These are phyloP conservation scores for Hypoxylon subgilvum DNA, from an alignment of 495 filamentous ascomycete species.

Conservation along the genomic window DNA sequence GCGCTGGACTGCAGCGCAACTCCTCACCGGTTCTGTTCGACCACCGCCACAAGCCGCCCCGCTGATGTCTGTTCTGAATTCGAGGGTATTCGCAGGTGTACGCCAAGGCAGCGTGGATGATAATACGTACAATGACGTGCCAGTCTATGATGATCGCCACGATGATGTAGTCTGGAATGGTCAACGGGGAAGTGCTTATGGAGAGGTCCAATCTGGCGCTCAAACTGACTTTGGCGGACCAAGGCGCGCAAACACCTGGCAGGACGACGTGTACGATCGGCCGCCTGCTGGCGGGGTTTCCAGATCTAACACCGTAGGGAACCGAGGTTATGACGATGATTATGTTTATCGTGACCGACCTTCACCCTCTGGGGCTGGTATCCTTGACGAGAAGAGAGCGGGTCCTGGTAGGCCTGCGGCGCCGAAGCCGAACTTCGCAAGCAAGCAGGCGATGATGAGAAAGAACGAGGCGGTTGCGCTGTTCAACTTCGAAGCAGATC, in stretches of 20 bases:
- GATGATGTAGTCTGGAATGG: constrained; percentile 96
- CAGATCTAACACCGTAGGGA: constrained; percentile 49
- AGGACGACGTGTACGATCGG: constrained; percentile 86
- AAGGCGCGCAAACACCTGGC: constrained; percentile 79
- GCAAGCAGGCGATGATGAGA: constrained; percentile 68
- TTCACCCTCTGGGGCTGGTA: constrained; percentile 43
- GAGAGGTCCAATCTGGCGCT: constrained; percentile 68
- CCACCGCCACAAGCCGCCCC: constrained; percentile 83
- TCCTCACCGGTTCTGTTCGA: constrained; percentile 77
- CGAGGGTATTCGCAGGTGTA: constrained; percentile 78
- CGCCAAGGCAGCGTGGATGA: constrained; percentile 54
- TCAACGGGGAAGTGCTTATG: constrained; percentile 72
- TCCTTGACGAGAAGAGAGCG: constrained; percentile 45
- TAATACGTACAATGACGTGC: constrained; percentile 91
- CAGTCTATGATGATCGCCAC: constrained; percentile 85
- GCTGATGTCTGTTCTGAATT: constrained; percentile 81
- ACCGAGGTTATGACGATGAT: constrained; percentile 54
- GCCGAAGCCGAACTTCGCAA: constrained; percentile 81
- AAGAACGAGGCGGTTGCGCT: constrained; percentile 87
- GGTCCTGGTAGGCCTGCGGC: constrained; percentile 74
- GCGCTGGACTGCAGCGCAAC: constrained; percentile 76
- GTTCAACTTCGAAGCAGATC: constrained; percentile 92
- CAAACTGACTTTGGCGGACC: constrained; percentile 71
- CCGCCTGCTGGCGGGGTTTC: constrained; percentile 58
- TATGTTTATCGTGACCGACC: constrained; percentile 65